Base-by-base conservation (phyloP, 495 filamentous ascomycete species). In the Aspergillus funiculosus region DNA sequence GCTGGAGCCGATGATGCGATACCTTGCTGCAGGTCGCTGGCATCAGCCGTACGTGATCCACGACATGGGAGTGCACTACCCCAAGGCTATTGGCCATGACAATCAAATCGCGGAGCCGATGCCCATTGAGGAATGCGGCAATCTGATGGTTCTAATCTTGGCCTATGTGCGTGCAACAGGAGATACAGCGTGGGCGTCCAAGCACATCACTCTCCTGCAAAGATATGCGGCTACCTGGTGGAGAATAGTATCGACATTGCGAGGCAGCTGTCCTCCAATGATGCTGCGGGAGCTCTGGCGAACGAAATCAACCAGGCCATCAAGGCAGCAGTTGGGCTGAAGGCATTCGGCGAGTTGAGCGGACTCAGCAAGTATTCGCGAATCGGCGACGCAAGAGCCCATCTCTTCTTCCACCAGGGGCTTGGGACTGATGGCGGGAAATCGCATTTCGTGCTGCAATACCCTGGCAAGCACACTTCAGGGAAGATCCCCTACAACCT, bases 221-320 rank as follows among this genome's bases (percentile, higher is more conserved):
- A 46, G 51, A 9, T 81, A 78, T 46, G 71, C 75, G 6, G 66
- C 48, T 79, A 77, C 45, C 64, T 81, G 5, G 60, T 73, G 11
- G 57, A 65, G 3, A 71, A 74, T 40, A 64, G 71, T 25, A 54
- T 80, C 15, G 50, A 77, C 22, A 73, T 75, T 5, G 56, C 60
- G 1, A 46, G 63, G 2, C 78, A 82, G 51, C 64, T 77, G 10
- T 77, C 73, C 28, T 77, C 75, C 2, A 77, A 78, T 49, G 78
- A 80, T 52, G 71, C 71, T 14, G 68, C 70, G 5, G 74, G 73
- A 1, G 54, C 67, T 9, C 55, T 75, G 0, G 60, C 71, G 5
- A 78, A 79, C 48, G 71, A 78, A 50, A 80, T 76, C 2, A 76
- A 74, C 46, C 66, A 80, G 1, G 77, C 77, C 4, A 75, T 80